Evolutionary conservation across 2,329 filamentous ascomycete genomes (phyloP).

Genomic region (Ascochyta clinopodiicola): DNA sequence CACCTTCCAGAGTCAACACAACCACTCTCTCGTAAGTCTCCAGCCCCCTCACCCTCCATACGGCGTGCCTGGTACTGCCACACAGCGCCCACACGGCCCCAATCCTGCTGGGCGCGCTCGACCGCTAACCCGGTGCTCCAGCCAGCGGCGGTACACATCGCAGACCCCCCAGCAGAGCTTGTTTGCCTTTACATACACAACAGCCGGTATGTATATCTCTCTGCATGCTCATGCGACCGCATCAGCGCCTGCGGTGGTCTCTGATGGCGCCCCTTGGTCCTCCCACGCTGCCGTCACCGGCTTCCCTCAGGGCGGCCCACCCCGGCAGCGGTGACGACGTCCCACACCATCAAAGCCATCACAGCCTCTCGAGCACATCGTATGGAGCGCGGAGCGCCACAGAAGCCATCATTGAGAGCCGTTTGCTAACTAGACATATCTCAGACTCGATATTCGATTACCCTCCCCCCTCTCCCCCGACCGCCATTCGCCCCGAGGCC

Average conservation of each 20-base stretch:
- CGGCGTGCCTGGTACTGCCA: constrained; percentile 17
- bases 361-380: constrained; percentile 24
- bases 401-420: constrained; percentile 25
- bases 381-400: constrained; percentile 25
- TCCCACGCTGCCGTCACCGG: constrained; percentile 34
- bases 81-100: constrained; percentile 20
- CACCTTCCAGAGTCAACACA: constrained; percentile 29
- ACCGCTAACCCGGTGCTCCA: constrained; percentile 43
- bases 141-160: constrained; percentile 46
- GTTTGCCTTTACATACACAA: constrained; percentile 31
- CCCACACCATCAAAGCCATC: constrained; percentile 31
- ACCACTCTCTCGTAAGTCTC: constrained; percentile 34
- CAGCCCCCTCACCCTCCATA: constrained; percentile 25
- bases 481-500: constrained; percentile 40
- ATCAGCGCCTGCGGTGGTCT: constrained; percentile 16
- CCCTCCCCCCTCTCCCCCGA: constrained; percentile 31
- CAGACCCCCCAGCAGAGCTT: constrained; percentile 37
- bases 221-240: constrained; percentile 42
- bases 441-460: constrained; percentile 31
- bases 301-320: constrained; percentile 40
- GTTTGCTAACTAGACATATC: constrained; percentile 29
- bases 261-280: constrained; percentile 27
- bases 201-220: constrained; percentile 44
- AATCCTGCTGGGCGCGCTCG: constrained; percentile 30
- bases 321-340: constrained; percentile 40